Evolutionary conservation across 805 yeast species (phyloP).

Genomic region (Ogataea methanolica): DNA sequence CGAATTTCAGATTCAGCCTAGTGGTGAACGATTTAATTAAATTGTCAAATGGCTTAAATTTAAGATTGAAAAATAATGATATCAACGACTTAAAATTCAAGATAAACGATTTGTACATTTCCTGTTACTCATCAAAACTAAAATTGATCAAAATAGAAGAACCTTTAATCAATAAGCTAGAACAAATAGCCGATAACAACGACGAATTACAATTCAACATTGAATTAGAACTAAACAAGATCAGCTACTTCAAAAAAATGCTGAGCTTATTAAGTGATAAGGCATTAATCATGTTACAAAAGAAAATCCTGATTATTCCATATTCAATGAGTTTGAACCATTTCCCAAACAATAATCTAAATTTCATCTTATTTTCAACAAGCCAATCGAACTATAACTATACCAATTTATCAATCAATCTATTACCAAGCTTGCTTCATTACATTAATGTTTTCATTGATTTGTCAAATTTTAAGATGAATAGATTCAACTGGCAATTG

Average conservation of each 20-base stretch:
- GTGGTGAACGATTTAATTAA: constrained; percentile 51
- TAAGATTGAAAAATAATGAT: constrained; percentile 36
- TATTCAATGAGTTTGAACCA: constrained; percentile 5
- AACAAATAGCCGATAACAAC: constrained; percentile 28
- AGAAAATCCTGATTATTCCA: constrained; percentile 30
- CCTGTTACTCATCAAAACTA: constrained; percentile 45
- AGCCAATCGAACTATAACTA: constrained; percentile 34
- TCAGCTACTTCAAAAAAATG: constrained; percentile 44
- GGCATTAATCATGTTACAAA: constrained; percentile 39
- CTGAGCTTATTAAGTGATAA: constrained; percentile 52
- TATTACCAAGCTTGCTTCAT: constrained; percentile 54
- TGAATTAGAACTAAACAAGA: constrained; percentile 34
- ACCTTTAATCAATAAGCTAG: constrained; percentile 24
- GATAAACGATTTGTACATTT: constrained; percentile 46
- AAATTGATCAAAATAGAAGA: constrained; percentile 14
- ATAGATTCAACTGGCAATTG: constrained; percentile 53
- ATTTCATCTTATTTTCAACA: constrained; percentile 7
- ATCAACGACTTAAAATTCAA: constrained; percentile 41
- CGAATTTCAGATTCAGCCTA: constrained; percentile 31
- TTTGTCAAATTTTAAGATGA: constrained; percentile 35
- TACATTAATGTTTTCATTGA: constrained; percentile 51
- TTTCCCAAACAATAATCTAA: constrained; percentile 9
- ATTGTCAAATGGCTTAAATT: constrained; percentile 44
- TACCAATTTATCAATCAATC: constrained; percentile 46
- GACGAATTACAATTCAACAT: constrained; percentile 19